Percentiles rank a stretch among this genome's conserved stretches.
Conservation (phyloP, 352 stramenopile genomes). For the Phytophthora litchii region DNA sequence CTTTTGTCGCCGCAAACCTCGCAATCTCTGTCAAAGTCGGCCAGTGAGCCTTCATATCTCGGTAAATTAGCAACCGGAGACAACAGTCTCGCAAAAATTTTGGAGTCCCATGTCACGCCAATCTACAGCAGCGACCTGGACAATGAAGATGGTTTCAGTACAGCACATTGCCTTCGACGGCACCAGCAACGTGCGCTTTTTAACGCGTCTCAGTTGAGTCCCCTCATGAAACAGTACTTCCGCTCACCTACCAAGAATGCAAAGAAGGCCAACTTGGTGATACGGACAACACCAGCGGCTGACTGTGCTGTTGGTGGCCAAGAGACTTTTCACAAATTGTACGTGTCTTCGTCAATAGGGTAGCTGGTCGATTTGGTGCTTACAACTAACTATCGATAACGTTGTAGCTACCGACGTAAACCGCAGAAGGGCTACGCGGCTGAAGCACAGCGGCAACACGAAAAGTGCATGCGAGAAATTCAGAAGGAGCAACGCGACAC, state of each 20-base stretch:
- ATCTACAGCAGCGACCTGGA: conserved; percentile 15
- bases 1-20: conserved; percentile 37
- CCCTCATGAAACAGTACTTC: conserved; percentile 82
- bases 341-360: conserved; percentile 16
- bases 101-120: conserved; percentile 22
- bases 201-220: conserved; percentile 81
- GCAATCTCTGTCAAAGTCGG: conserved; percentile 40
- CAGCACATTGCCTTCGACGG: conserved; percentile 36
- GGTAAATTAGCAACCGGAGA: conserved; percentile 53
- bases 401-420: conserved; percentile 53
- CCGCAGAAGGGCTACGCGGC: conserved; percentile 47
- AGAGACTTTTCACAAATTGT: conserved; percentile 84
- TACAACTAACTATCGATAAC: conserved; percentile 1
- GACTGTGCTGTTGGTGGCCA: conserved; percentile 79
- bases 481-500: conserved; percentile 63
- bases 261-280: conserved; percentile 74
- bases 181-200: conserved; percentile 78
- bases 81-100: conserved; percentile 67
- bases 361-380: background rate
- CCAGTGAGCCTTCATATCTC: conserved; percentile 60
- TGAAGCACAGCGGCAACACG: conserved; percentile 56
- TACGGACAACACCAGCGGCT: conserved; percentile 73
- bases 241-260: conserved; percentile 56
- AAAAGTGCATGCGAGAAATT: conserved; percentile 63
- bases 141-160: conserved; percentile 15